Evolutionary conservation across 805 yeast genomes (phyloP).

Genomic region (Priceomyces castillae): DNA sequence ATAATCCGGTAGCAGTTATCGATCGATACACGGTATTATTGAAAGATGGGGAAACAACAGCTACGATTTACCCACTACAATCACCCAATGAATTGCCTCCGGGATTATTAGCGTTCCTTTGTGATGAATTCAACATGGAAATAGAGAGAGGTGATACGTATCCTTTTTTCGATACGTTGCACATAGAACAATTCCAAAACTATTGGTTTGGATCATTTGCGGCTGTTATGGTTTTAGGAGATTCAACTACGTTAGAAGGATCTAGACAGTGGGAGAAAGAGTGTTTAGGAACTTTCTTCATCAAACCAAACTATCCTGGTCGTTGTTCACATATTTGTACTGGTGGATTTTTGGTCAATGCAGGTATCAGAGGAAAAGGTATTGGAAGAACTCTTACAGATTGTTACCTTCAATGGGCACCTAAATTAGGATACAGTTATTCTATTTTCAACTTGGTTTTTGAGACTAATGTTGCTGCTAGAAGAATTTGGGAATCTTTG

Average conservation of each 20-base stretch:
- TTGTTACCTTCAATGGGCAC: conserved; percentile 88
- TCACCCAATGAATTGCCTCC: conserved; percentile 68
- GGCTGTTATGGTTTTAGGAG: conserved; percentile 79
- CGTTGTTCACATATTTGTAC: conserved; percentile 91
- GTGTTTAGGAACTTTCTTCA: conserved; percentile 82
- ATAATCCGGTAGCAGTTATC: conserved; percentile 34
- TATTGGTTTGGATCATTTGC: conserved; percentile 89
- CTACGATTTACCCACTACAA: conserved; percentile 85
- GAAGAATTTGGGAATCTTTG: conserved; percentile 71
- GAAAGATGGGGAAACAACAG: conserved; percentile 87
- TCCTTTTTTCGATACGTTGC: conserved; percentile 79
- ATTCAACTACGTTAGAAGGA: conserved; percentile 45
- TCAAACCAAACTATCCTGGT: conserved; percentile 90
- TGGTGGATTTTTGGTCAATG: conserved; percentile 83
- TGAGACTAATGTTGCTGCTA: conserved; percentile 82
- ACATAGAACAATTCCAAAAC: conserved; percentile 70
- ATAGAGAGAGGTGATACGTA: conserved; percentile 83
- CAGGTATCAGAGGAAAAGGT: conserved; percentile 89
- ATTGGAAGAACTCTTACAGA: conserved; percentile 84
- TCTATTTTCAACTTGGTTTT: conserved; percentile 81
- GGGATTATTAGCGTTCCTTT: conserved; percentile 72
- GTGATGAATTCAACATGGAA: conserved; percentile 93
- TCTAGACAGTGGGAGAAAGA: conserved; percentile 85
- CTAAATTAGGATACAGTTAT: conserved; percentile 80
- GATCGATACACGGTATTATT: conserved; percentile 74